phyloP scores from a whole-genome alignment of 805 yeast genomes.

The Candida pseudofarinosa region DNA sequence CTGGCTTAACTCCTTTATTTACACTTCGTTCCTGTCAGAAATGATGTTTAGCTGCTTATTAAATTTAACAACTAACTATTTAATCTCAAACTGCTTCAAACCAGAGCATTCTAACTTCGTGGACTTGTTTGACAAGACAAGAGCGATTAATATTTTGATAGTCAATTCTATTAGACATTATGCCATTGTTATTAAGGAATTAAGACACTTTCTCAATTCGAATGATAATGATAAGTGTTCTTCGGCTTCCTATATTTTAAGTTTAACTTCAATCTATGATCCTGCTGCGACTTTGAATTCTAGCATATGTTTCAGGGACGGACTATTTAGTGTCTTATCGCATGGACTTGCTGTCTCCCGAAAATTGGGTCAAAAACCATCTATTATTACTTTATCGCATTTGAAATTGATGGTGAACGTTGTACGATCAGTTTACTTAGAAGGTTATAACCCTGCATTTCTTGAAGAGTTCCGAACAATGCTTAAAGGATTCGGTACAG shows the following conservation, averaged over 20 bases:
- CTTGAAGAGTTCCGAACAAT: constrained; percentile 24
- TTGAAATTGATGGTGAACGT: constrained; percentile 32
- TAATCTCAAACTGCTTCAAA: constrained; percentile 23
- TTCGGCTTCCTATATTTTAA: constrained; percentile 32
- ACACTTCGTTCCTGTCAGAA: constrained; percentile 16
- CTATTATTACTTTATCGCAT: constrained; percentile 26
- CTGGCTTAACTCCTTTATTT: constrained; percentile 33
- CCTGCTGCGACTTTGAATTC: constrained; percentile 38
- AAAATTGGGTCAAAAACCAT: constrained; percentile 10
- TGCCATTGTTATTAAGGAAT: constrained; percentile 31
- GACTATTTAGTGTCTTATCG: constrained; percentile 32
- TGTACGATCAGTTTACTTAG: constrained; percentile 30
- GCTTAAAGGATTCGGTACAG: constrained; percentile 21
- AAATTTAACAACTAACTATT: constrained; percentile 36
- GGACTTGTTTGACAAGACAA: constrained; percentile 10
- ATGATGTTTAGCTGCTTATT: constrained; percentile 34
- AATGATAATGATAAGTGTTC: constrained; percentile 29
- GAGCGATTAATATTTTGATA: constrained; percentile 22
- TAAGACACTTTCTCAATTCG: constrained; percentile 24
- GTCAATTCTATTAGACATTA: constrained; percentile 33
- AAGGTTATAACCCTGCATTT: constrained; percentile 30
- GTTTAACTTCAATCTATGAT: constrained; percentile 39
- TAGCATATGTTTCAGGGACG: constrained; percentile 37
- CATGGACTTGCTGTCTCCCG: constrained; percentile 18
- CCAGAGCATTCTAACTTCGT: constrained; percentile 7